Percentiles rank a stretch among this genome's conserved stretches.
These are phyloP conservation scores for Atalantia buxifolia DNA, from an alignment of 345 rosid genomes.

Conservation along the genomic window DNA sequence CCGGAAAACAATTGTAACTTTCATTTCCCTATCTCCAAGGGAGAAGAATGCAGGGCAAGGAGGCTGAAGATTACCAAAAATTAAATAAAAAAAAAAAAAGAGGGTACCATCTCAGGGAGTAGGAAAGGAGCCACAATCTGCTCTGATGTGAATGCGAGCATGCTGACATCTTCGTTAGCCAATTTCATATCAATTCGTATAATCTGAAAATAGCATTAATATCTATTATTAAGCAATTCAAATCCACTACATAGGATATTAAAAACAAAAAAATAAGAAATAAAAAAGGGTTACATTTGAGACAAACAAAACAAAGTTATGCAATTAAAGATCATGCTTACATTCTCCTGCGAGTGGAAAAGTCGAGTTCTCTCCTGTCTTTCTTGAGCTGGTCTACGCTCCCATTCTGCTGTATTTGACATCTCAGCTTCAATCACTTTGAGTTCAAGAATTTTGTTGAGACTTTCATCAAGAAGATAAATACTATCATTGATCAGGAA, in stretches of 20 bases:
- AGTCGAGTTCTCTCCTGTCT: conserved; percentile 93
- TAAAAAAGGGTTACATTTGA: background rate
- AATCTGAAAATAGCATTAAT: conserved; percentile 45
- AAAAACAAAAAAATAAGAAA: too few species aligned
- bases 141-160: conserved; percentile 93
- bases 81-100: background rate
- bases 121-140: conserved; percentile 94
- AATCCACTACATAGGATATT: background rate
- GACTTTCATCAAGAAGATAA: conserved; percentile 96
- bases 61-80: background rate
- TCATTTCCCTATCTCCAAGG: background rate
- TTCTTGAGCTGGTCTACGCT: conserved; percentile 88
- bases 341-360: conserved; percentile 96
- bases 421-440: conserved; percentile 96
- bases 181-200: conserved; percentile 94
- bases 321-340: conserved; percentile 24
- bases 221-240: background rate
- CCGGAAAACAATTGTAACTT: background rate
- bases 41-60: background rate
- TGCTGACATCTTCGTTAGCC: conserved; percentile 95
- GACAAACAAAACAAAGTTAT: background rate
- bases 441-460: conserved; percentile 92
- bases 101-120: conserved; percentile 95
- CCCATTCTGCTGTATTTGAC: conserved; percentile 93
- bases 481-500: conserved; percentile 97